Evolutionary conservation across 2,329 filamentous ascomycete genomes (phyloP), one percentile per base, ranked within the genome.

Genomic region (Aspergillus puulaauensis): DNA sequence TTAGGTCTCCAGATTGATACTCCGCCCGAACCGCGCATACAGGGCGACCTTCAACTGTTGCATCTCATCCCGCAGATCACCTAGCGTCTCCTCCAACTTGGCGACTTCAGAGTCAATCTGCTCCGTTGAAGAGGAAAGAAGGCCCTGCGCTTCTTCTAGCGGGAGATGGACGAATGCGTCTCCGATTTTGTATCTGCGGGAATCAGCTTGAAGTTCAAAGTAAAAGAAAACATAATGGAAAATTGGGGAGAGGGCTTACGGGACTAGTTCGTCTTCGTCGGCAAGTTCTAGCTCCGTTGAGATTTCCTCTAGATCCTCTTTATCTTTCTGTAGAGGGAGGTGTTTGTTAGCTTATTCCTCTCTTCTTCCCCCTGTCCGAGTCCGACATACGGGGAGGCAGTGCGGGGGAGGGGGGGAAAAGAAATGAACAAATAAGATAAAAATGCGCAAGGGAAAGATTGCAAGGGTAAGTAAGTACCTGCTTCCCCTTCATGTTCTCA

Each of bases 281-380:
- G 91, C 91, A 17, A 99, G 86, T 77, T 99, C 95, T 47, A 99
- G 83, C 75, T 99, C 95, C 54, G 83, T 90, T 2, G 89, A 89
- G 54, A 99, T 84, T 75, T 99, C 95, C 73, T 98, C 93, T 3
- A 98, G 85, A 71, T 98, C 95, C 76, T 99, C 95, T 79, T 97
- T 98, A 75, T 98, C 93, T 80, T 98, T 98, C 93, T 98, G 66
- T 44, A 1, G 15, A 31, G 15, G 17, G 11, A 6, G 23, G 19
- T 11, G 14, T 3, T 21, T 17, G 12, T 48, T 33, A 54, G 52
- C 48, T 9, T 21, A 15, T 33, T 31, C 6, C 24, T 31, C 23
- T 3, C 27, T 23, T 41, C 24, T 23, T 23, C 14, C 23, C 17
- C 27, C 31, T 33, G 24, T 2, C 24, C 15, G 6, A n/a, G 14